Conservation (phyloP, 495 filamentous ascomycete genomes). For the Niebla homalea region DNA sequence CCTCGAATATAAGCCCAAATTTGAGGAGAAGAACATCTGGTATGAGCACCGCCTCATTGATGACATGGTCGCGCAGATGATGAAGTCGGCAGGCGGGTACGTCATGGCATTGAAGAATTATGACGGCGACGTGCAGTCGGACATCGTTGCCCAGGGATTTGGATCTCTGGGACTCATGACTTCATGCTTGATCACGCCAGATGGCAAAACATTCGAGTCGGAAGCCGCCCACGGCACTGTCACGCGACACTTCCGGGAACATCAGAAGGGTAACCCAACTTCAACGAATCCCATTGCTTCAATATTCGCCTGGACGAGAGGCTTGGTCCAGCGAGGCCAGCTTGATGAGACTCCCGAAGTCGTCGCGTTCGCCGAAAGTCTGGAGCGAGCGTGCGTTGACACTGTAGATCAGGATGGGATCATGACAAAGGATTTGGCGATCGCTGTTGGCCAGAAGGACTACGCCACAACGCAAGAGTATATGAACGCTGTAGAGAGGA, state of each 20-base stretch:
- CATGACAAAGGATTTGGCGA: slow-evolving; percentile 97
- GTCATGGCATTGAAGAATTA: slow-evolving; percentile 99
- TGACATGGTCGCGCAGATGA: slow-evolving; percentile 99
- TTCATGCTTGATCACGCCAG: slow-evolving; percentile 87
- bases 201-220: slow-evolving; percentile 89
- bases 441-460: slow-evolving; percentile 70
- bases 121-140: slow-evolving; percentile 97
- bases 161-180: slow-evolving; percentile 98
- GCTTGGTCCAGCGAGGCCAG: slow-evolving; percentile 81
- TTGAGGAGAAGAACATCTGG: slow-evolving; percentile 88
- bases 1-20: slow-evolving; percentile 67
- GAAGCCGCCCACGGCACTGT: slow-evolving; percentile 98
- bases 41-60: slow-evolving; percentile 98
- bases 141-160: slow-evolving; percentile 96
- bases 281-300: slow-evolving; percentile 98
- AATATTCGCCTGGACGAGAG: slow-evolving; percentile 98
- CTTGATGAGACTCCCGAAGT: slow-evolving; percentile 82
- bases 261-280: slow-evolving; percentile 92
- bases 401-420: slow-evolving; percentile 85
- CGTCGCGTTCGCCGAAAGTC: slow-evolving; percentile 72
- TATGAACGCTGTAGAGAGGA: slow-evolving; percentile 74
- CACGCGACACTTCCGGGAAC: slow-evolving; percentile 94
- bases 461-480: slow-evolving; percentile 88
- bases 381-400: slow-evolving; percentile 91
- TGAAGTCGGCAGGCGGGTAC: slow-evolving; percentile 90